phyloP scores from a whole-genome alignment of 306 rosid species.

The Prunus davidiana region DNA sequence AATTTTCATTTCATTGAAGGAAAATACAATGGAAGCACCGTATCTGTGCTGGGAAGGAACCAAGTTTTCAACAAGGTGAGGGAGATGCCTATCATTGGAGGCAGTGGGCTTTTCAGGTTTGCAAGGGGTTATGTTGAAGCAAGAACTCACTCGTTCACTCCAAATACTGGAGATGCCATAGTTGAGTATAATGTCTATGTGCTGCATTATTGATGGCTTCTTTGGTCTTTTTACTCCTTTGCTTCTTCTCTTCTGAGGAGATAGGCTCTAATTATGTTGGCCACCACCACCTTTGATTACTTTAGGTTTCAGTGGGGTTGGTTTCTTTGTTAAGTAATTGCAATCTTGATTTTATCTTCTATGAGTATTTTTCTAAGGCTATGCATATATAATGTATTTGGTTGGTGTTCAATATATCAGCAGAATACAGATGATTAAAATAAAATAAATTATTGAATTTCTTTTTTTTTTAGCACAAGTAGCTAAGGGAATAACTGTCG shows the following conservation, averaged over 20 bases:
- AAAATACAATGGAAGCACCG: conserved; percentile 68
- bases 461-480: too few relatives aligned
- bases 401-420: background rate
- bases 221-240: background rate
- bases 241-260: background rate
- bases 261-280: background rate
- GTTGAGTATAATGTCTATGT: conserved; percentile 59
- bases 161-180: conserved; percentile 37
- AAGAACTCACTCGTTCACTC: conserved; percentile 29
- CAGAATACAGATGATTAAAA: background rate
- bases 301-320: background rate
- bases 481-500: too few relatives aligned
- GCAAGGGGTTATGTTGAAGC: conserved; percentile 64
- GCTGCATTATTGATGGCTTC: conserved; percentile 31
- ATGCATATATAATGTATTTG: background rate
- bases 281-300: background rate
- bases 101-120: conserved; percentile 72
- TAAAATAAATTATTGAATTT: too few relatives aligned
- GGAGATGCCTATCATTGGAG: conserved; percentile 83
- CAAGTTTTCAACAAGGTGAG: conserved; percentile 39
- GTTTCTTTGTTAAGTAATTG: background rate
- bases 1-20: conserved; percentile 57
- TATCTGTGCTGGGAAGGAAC: conserved; percentile 66
- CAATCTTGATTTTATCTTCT: background rate
- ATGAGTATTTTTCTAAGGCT: background rate